A percentile compares a stretch with the other conserved stretches of the same genome.
phyloP scores from a whole-genome alignment of 2,329 filamentous ascomycete genomes.

The Alternaria sp. region DNA sequence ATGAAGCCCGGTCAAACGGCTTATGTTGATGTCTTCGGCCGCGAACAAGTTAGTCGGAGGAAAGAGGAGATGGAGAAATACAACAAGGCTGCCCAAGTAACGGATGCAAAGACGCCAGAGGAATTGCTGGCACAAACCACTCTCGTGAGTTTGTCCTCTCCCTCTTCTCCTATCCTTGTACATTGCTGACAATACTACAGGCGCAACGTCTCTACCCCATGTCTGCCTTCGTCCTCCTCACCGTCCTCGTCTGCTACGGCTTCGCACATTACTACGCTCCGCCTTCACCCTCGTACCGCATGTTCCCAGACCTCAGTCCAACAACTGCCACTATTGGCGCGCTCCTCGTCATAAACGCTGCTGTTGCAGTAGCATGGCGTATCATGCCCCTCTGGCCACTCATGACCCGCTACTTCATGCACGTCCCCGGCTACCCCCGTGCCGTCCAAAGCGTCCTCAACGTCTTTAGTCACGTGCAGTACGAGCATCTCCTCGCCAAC shows the following conservation, averaged over 20 bases:
- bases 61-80: constrained; percentile 42
- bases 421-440: constrained; percentile 63
- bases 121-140: constrained; percentile 46
- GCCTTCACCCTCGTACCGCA: constrained; percentile 39
- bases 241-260: constrained; percentile 33
- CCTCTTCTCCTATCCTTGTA: background rate
- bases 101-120: constrained; percentile 34
- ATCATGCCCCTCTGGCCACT: constrained; percentile 70
- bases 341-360: constrained; percentile 67
- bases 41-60: constrained; percentile 41
- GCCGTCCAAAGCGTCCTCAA: constrained; percentile 69
- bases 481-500: constrained; percentile 67
- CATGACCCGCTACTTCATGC: constrained; percentile 68
- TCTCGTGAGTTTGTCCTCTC: constrained; percentile 32
- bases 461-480: constrained; percentile 72
- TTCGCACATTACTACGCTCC: constrained; percentile 47
- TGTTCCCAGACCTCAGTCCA: constrained; percentile 45
- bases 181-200: constrained; percentile 22
- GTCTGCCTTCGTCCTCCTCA: constrained; percentile 43
- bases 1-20: constrained; percentile 48
- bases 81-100: constrained; percentile 28
- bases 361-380: constrained; percentile 68
- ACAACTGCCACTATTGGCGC: constrained; percentile 61
- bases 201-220: constrained; percentile 48
- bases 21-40: constrained; percentile 45